These are phyloP conservation scores for Byssothecium circinans DNA, from an alignment of 2,329 filamentous ascomycete species.

Conservation along the genomic window DNA sequence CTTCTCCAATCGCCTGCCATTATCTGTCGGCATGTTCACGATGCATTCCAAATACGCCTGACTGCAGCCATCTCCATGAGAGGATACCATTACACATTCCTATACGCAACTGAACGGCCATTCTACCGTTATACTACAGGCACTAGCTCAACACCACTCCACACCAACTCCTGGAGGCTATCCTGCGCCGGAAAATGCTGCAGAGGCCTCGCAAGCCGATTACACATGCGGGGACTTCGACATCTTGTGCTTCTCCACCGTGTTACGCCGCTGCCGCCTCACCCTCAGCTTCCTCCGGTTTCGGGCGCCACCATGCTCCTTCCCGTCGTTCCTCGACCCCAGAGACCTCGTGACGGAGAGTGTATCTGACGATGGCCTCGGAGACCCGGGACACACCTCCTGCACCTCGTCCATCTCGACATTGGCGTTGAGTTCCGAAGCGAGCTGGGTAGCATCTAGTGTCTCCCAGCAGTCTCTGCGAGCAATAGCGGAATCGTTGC, in stretches of 20 bases:
- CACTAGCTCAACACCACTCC: too few species aligned
- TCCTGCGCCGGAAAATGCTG: background rate
- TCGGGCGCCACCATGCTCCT: conserved; percentile 15
- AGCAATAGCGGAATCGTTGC: conserved; percentile 6
- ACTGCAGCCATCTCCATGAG: too few species aligned
- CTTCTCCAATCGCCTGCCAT: conserved; percentile 4
- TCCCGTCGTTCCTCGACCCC: conserved; percentile 15
- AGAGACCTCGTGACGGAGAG: conserved; percentile 21
- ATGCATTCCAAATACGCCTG: too few species aligned
- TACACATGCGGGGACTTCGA: background rate
- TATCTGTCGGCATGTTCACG: conserved; percentile 2
- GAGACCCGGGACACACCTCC: conserved; percentile 23
- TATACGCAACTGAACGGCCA: background rate
- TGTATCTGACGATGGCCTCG: conserved; percentile 38
- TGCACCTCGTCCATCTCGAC: conserved; percentile 13
- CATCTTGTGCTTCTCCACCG: conserved; percentile 10
- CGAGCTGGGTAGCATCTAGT: conserved; percentile 26
- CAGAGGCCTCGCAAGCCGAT: background rate
- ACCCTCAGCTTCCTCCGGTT: conserved; percentile 25
- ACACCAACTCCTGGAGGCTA: too few species aligned
- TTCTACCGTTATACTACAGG: too few species aligned
- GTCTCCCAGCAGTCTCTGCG: conserved; percentile 16
- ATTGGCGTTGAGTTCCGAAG: conserved; percentile 24
- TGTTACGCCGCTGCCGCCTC: conserved; percentile 23
- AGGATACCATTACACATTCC: conserved; percentile 2